Conservation (phyloP, 1,139 yeast species). For the Debaryomyces psychrophilus region DNA sequence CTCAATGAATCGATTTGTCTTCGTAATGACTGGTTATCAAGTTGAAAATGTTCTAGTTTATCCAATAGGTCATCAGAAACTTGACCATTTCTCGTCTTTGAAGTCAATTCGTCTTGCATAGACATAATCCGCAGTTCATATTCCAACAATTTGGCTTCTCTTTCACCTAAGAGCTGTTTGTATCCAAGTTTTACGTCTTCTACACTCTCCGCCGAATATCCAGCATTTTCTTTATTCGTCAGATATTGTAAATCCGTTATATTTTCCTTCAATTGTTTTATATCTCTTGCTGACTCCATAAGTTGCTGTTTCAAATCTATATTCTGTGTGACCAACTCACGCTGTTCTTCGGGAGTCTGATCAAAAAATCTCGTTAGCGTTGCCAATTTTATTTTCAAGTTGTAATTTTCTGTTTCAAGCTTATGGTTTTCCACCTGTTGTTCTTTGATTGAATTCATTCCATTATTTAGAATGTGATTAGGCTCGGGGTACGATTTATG, state of each 20-base stretch:
- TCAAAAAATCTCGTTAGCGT: conserved; percentile 54
- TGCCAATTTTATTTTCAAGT: conserved; percentile 60
- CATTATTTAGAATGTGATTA: conserved; percentile 26
- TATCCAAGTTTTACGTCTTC: conserved; percentile 18
- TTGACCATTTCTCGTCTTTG: neutral
- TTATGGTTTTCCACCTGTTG: conserved; percentile 55
- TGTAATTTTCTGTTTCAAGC: conserved; percentile 62
- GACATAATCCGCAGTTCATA: conserved; percentile 13
- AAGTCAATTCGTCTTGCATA: conserved; percentile 7
- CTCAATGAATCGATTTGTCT: conserved; percentile 9
- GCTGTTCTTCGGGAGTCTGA: conserved; percentile 48
- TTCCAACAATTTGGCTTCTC: conserved; percentile 18
- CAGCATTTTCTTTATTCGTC: conserved; percentile 22
- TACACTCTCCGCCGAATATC: conserved; percentile 11
- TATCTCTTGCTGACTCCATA: conserved; percentile 24
- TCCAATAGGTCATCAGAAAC: conserved; percentile 14
- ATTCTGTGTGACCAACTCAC: conserved; percentile 41
- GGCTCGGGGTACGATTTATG: conserved; percentile 6
- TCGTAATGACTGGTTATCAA: conserved; percentile 15
- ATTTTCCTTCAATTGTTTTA: conserved; percentile 18
- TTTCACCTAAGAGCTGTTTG: conserved; percentile 18
- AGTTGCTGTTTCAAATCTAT: conserved; percentile 44
- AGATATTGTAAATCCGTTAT: conserved; percentile 17
- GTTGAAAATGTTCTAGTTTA: conserved; percentile 14
- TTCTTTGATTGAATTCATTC: conserved; percentile 46